Percentiles rank a stretch among this genome's conserved stretches.
phyloP scores from a whole-genome alignment of 1,139 yeast species.

The Suhomyces wounanorum region DNA sequence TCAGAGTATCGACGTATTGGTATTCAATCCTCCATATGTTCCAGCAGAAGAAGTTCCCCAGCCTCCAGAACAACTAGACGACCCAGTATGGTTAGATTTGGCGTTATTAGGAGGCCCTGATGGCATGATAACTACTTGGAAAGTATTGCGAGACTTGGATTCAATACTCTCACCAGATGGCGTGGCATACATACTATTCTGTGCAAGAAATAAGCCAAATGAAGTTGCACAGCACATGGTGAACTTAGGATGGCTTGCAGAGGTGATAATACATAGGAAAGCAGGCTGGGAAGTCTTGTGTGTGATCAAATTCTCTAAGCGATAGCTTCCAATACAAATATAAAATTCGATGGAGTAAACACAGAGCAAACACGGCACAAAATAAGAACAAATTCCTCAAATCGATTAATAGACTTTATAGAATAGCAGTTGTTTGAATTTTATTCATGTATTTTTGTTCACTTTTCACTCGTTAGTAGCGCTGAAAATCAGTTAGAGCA shows the following conservation, averaged over 20 bases:
- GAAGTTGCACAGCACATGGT: constrained; percentile 53
- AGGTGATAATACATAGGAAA: constrained; percentile 58
- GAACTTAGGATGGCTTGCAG: constrained; percentile 56
- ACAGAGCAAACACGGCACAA: too few relatives aligned
- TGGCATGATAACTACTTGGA: constrained; percentile 84
- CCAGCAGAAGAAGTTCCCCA: constrained; percentile 70
- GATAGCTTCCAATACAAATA: neutral
- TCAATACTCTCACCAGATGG: constrained; percentile 55
- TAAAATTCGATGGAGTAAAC: too few relatives aligned
- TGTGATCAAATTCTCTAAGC: constrained; percentile 54
- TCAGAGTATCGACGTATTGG: constrained; percentile 60
- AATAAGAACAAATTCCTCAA: too few relatives aligned
- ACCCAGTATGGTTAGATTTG: constrained; percentile 74
- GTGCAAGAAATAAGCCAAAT: constrained; percentile 84
- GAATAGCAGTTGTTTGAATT: too few relatives aligned
- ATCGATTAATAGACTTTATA: too few relatives aligned
- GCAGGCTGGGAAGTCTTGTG: constrained; percentile 98
- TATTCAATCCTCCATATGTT: constrained; percentile 96
- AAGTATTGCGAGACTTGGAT: constrained; percentile 55
- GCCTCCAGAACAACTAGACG: constrained; percentile 54
- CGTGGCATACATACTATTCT: constrained; percentile 78
- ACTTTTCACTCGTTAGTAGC: too few relatives aligned
- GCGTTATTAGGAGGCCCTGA: constrained; percentile 87
- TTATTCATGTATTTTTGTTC: too few relatives aligned
- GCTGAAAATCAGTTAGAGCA: too few relatives aligned